These are phyloP conservation scores for Euptelea pleiosperma DNA, from an alignment of 164 flowering plant genomes.

Conservation along the genomic window DNA sequence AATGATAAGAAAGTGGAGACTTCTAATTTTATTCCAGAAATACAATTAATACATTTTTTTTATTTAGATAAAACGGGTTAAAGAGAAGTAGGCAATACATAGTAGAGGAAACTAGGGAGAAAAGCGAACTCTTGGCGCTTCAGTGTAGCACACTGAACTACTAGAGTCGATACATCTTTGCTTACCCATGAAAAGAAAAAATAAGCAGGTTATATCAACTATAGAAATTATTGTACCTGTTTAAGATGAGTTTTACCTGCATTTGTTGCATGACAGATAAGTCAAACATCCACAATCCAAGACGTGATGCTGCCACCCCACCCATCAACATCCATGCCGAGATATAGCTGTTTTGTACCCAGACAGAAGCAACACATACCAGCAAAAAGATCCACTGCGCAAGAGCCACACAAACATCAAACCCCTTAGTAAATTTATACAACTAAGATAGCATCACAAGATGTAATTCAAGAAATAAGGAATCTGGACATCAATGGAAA, in stretches of 20 bases:
- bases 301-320: constrained; percentile 77
- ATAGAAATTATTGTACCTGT: background rate
- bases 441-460: too few relatives aligned
- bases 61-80: too few relatives aligned
- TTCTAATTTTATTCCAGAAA: background rate
- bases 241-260: constrained; percentile 57
- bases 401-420: constrained; percentile 5
- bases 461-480: too few relatives aligned
- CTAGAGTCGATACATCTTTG: too few relatives aligned
- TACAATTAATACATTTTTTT: background rate
- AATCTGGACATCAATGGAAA: too few relatives aligned
- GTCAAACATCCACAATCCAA: constrained; percentile 90
- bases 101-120: background rate
- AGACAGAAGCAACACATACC: constrained; percentile 67
- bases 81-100: too few relatives aligned
- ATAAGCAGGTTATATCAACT: too few relatives aligned
- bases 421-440: too few relatives aligned
- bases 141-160: background rate
- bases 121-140: background rate
- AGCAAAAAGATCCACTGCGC: constrained; percentile 52
- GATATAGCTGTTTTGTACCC: constrained; percentile 32
- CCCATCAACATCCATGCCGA: constrained; percentile 80
- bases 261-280: constrained; percentile 83
- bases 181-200: background rate
- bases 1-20: background rate